Percentiles rank a stretch among this genome's conserved stretches.
These are phyloP conservation scores for Microdochium paspali DNA, from an alignment of 2,329 filamentous ascomycete species.

Conservation along the genomic window DNA sequence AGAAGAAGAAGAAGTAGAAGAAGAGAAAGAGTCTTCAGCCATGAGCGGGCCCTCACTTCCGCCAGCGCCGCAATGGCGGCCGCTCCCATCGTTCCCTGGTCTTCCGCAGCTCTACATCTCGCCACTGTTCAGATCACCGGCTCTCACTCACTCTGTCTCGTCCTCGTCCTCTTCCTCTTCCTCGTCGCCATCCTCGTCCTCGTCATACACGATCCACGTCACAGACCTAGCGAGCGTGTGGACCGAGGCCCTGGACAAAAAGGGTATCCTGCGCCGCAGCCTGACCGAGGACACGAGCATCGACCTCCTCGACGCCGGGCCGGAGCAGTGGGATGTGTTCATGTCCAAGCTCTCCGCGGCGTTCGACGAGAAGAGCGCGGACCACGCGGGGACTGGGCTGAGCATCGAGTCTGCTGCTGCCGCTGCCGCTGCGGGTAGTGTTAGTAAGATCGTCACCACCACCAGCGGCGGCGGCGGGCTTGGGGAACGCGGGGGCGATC, in stretches of 20 bases:
- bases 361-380: slow-evolving; percentile 34
- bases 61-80: slow-evolving; percentile 28
- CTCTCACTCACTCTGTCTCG: too few relatives aligned
- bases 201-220: slow-evolving; percentile 55
- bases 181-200: slow-evolving; percentile 8
- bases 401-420: slow-evolving; percentile 18
- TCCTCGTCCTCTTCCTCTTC: neutral
- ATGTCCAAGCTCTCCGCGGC: slow-evolving; percentile 50
- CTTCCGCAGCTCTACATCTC: slow-evolving; percentile 26
- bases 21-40: too few relatives aligned
- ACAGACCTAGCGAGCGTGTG: slow-evolving; percentile 70
- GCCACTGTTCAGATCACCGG: too few relatives aligned
- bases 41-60: neutral
- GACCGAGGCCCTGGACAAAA: slow-evolving; percentile 53
- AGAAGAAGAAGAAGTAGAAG: too few relatives aligned
- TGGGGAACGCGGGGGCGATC: slow-evolving; percentile 15
- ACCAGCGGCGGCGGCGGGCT: slow-evolving; percentile 8
- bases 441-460: too few relatives aligned
- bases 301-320: slow-evolving; percentile 57
- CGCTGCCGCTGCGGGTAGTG: too few relatives aligned
- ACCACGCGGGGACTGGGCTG: slow-evolving; percentile 34
- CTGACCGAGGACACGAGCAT: slow-evolving; percentile 58
- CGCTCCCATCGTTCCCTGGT: slow-evolving; percentile 32
- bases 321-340: slow-evolving; percentile 58
- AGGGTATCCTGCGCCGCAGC: slow-evolving; percentile 53